Conservation (phyloP, 2,329 filamentous ascomycete genomes). For the Colletotrichum viniferum region DNA sequence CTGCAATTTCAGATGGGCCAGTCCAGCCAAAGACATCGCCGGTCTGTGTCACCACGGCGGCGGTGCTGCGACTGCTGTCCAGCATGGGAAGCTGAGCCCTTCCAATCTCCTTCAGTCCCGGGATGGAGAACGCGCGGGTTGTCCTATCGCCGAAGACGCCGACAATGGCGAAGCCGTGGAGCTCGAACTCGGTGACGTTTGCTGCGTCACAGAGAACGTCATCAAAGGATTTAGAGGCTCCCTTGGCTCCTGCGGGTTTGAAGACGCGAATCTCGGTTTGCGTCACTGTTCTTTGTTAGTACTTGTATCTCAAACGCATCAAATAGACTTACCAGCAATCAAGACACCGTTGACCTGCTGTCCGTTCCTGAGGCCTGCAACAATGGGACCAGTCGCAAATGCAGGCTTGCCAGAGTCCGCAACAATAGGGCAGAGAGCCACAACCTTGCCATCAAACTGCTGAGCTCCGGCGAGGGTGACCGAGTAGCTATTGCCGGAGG, state of each 20-base stretch:
- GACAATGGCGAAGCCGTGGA: conserved; percentile 79
- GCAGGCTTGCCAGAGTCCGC: conserved; percentile 78
- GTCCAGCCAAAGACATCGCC: conserved; percentile 89
- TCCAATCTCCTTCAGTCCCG: conserved; percentile 83
- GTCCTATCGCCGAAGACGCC: conserved; percentile 84
- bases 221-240: conserved; percentile 91
- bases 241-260: conserved; percentile 82
- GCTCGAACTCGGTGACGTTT: conserved; percentile 73
- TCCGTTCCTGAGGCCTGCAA: conserved; percentile 79
- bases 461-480: conserved; percentile 74
- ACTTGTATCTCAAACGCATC: neutral
- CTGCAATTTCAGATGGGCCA: conserved; percentile 82
- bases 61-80: conserved; percentile 73
- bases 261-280: conserved; percentile 85
- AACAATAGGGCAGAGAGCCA: conserved; percentile 81
- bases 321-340: conserved; percentile 64
- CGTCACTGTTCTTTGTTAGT: conserved; percentile 52
- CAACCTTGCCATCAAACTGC: conserved; percentile 69
- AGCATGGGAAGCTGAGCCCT: conserved; percentile 70
- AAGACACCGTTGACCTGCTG: conserved; percentile 79
- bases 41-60: conserved; percentile 73
- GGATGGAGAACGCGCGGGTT: conserved; percentile 83
- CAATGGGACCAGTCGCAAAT: conserved; percentile 73
- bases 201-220: conserved; percentile 83
- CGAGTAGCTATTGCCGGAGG: conserved; percentile 73